Evolutionary conservation across 768 basidiomycete species (phyloP).

Genomic region (Mycena vulgaris): DNA sequence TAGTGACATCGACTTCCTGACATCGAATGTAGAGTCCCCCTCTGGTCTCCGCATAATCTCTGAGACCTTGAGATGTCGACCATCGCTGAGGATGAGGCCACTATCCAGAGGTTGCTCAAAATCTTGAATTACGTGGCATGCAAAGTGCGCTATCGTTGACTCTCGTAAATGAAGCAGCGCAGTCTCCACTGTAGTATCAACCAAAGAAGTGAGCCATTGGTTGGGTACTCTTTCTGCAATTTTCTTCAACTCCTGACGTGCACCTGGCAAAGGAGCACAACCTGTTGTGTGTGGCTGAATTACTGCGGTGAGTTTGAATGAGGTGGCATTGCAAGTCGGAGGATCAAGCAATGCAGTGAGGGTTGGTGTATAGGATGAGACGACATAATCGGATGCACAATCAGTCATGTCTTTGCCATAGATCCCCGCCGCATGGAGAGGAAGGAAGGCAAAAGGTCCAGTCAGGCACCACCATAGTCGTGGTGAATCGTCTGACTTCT

Average conservation of each 20-base stretch:
- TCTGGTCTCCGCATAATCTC: slow-evolving; percentile 40
- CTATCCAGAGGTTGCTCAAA: too few species aligned
- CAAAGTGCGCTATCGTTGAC: too few species aligned
- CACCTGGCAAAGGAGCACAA: background rate
- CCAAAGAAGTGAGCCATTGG: slow-evolving; percentile 3
- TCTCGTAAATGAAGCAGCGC: slow-evolving; percentile 7
- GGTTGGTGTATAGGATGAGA: too few species aligned
- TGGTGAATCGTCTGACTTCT: too few species aligned
- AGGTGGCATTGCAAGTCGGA: background rate
- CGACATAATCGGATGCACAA: too few species aligned
- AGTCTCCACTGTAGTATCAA: background rate
- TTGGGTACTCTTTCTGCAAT: slow-evolving; percentile 7
- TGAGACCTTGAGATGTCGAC: slow-evolving; percentile 36
- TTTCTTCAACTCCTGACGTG: slow-evolving; percentile 2
- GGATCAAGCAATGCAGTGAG: slow-evolving; percentile 23
- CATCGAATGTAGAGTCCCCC: background rate
- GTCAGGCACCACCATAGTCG: too few species aligned
- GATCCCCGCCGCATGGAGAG: too few species aligned
- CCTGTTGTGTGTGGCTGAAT: slow-evolving; percentile 2
- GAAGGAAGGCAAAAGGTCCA: too few species aligned
- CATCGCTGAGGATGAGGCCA: too few species aligned
- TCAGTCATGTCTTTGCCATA: too few species aligned
- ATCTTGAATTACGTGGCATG: too few species aligned
- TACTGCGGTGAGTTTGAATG: slow-evolving; percentile 21
- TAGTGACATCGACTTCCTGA: slow-evolving; percentile 16